phyloP scores from a whole-genome alignment of 768 basidiomycete genomes.

The Piloderma croceum region DNA sequence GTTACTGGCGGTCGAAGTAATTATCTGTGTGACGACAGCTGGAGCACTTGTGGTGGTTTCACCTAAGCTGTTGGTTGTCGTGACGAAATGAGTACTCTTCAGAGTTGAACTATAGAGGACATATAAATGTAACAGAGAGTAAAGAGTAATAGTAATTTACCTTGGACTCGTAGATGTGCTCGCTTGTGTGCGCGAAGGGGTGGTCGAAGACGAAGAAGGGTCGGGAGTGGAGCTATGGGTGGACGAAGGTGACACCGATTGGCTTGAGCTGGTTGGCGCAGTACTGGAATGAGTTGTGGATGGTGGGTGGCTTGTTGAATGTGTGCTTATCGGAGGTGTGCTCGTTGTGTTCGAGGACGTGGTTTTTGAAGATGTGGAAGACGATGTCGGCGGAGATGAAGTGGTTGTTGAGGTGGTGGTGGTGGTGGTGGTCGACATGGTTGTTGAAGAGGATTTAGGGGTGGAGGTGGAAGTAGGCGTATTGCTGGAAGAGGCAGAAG shows the following conservation, averaged over 20 bases:
- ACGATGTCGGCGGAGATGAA: constrained; percentile 13
- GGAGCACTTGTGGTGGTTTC: constrained; percentile 46
- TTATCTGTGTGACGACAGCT: constrained; percentile 48
- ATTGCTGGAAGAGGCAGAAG: constrained; percentile 11
- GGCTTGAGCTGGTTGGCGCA: constrained; percentile 11
- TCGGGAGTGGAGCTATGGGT: constrained; percentile 1
- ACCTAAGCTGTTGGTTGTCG: constrained; percentile 57
- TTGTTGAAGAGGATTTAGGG: constrained; percentile 2
- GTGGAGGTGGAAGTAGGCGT: constrained; percentile 18
- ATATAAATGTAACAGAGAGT: constrained; percentile 7
- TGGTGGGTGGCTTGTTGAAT: constrained; percentile 14
- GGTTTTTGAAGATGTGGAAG: constrained; percentile 17
- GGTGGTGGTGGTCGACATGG: background rate
- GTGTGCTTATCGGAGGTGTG: constrained; percentile 15
- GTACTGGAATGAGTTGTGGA: constrained; percentile 13
- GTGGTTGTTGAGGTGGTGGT: constrained; percentile 13
- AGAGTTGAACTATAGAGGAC: constrained; percentile 44
- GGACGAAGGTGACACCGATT: constrained; percentile 9
- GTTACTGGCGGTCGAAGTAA: constrained; percentile 48
- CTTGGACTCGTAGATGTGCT: constrained; percentile 15
- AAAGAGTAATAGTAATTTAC: constrained; percentile 9
- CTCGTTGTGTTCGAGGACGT: constrained; percentile 4
- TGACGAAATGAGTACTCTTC: constrained; percentile 46
- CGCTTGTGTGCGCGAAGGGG: constrained; percentile 3
- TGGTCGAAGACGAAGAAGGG: constrained; percentile 5